Conservation (phyloP, 2,329 filamentous ascomycete genomes). For the Colletotrichum spaethianum region DNA sequence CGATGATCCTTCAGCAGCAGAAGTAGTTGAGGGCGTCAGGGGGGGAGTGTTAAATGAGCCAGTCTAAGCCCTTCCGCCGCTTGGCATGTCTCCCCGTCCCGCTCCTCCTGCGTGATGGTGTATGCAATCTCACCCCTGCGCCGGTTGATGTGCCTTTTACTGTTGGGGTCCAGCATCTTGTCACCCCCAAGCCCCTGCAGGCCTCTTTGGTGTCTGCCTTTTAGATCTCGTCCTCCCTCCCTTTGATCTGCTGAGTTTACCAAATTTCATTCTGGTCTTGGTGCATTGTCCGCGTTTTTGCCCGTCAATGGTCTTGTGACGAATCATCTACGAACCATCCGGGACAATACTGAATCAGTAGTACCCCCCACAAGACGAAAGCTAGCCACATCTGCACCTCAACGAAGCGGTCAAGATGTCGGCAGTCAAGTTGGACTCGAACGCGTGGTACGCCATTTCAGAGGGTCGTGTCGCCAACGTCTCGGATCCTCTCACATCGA, state of each 20-base stretch:
- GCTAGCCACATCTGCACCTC: not conserved
- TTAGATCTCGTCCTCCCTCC: not conserved
- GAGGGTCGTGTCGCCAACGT: constrained; percentile 53
- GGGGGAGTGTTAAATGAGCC: constrained; percentile 17
- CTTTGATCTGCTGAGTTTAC: not conserved
- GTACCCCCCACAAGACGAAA: not conserved
- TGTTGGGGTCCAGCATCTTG: constrained; percentile 14
- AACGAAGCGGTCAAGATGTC: constrained; percentile 25
- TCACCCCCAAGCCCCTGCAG: not conserved
- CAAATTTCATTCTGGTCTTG: not conserved
- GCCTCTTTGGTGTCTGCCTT: not conserved
- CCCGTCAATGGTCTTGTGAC: not conserved
- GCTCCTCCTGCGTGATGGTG: constrained; percentile 26
- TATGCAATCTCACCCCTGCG: constrained; percentile 14
- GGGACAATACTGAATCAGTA: not conserved
- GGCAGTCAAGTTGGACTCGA: constrained; percentile 50
- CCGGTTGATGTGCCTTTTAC: not conserved
- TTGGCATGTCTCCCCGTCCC: constrained; percentile 20
- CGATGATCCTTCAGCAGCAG: constrained; percentile 26
- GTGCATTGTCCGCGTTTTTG: not conserved
- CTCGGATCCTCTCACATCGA: constrained; percentile 43
- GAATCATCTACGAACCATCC: not conserved
- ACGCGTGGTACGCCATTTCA: constrained; percentile 54
- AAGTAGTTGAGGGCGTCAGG: constrained; percentile 20
- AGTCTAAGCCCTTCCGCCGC: not conserved